Percentiles rank a stretch among this genome's conserved stretches.
phyloP scores from a whole-genome alignment of 1,284 basidiomycete genomes.

The Inonotus hispidus region DNA sequence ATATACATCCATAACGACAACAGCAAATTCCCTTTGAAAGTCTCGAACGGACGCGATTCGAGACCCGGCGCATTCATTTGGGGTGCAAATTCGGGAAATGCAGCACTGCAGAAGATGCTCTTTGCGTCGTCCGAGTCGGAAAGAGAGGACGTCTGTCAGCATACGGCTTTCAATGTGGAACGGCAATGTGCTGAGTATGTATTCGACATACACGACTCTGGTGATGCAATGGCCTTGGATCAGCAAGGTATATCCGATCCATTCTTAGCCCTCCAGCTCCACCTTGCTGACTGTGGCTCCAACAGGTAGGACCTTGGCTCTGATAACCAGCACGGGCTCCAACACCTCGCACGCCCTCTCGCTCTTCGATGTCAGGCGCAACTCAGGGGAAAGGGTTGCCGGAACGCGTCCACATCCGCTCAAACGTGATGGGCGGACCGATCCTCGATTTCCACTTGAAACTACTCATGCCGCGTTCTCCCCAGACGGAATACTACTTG shows the following conservation, averaged over 20 bases:
- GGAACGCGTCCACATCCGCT: slow-evolving; percentile 46
- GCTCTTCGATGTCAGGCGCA: slow-evolving; percentile 47
- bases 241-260: slow-evolving; percentile 34
- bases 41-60: slow-evolving; percentile 2
- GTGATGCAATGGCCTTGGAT: slow-evolving; percentile 47
- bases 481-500: slow-evolving; percentile 55
- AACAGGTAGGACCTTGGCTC: slow-evolving; percentile 37
- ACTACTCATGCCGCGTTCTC: slow-evolving; percentile 50
- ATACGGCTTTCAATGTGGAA: slow-evolving; percentile 45
- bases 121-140: slow-evolving; percentile 58
- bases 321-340: slow-evolving; percentile 39
- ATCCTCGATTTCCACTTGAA: slow-evolving; percentile 33
- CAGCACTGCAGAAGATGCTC: slow-evolving; percentile 33
- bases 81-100: slow-evolving; percentile 36
- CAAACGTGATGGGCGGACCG: slow-evolving; percentile 30
- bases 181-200: slow-evolving; percentile 26
- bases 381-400: slow-evolving; percentile 30
- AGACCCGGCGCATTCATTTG: slow-evolving; percentile 46
- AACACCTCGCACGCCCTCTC: slow-evolving; percentile 36
- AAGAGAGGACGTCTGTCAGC: slow-evolving; percentile 35
- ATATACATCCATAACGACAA: slow-evolving; percentile 13
- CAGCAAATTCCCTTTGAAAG: slow-evolving; percentile 18
- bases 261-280: not conserved
- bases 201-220: slow-evolving; percentile 44
- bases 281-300: slow-evolving; percentile 15